A percentile compares a stretch with the other conserved stretches of the same genome.
phyloP scores from a whole-genome alignment of 805 yeast species.

The Kazachstania bromeliacearum region DNA sequence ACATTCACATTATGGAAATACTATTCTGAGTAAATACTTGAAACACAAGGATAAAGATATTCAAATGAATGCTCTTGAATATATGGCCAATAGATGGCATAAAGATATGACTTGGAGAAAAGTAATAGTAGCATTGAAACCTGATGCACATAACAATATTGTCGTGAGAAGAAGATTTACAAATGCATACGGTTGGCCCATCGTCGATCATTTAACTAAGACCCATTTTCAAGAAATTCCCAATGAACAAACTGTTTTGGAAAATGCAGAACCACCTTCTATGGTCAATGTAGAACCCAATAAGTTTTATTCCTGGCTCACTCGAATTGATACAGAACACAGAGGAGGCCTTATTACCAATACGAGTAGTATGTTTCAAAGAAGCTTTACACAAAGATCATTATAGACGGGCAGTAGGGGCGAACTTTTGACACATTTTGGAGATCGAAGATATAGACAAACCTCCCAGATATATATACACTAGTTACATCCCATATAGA shows the following conservation, averaged over 20 bases:
- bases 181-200: conserved; percentile 81
- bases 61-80: conserved; percentile 66
- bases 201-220: conserved; percentile 52
- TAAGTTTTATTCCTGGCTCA: conserved; percentile 2
- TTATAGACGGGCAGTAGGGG: neutral
- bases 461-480: no score
- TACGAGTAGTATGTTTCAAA: conserved; percentile 1
- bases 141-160: conserved; percentile 93
- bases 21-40: conserved; percentile 11
- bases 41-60: conserved; percentile 41
- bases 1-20: conserved; percentile 16
- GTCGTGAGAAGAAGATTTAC: conserved; percentile 80
- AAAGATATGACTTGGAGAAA: conserved; percentile 79
- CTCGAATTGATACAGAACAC: neutral
- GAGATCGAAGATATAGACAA: no score
- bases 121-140: conserved; percentile 71
- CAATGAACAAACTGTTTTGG: neutral
- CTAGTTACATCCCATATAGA: no score
- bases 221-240: conserved; percentile 40
- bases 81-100: conserved; percentile 84
- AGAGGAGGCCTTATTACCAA: conserved; percentile 1
- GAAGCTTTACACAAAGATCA: neutral
- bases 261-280: neutral
- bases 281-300: neutral
- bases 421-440: no score